A percentile compares a stretch with the other conserved stretches of the same genome.
Conservation (phyloP, 495 filamentous ascomycete genomes). For the Terfezia claveryi region DNA sequence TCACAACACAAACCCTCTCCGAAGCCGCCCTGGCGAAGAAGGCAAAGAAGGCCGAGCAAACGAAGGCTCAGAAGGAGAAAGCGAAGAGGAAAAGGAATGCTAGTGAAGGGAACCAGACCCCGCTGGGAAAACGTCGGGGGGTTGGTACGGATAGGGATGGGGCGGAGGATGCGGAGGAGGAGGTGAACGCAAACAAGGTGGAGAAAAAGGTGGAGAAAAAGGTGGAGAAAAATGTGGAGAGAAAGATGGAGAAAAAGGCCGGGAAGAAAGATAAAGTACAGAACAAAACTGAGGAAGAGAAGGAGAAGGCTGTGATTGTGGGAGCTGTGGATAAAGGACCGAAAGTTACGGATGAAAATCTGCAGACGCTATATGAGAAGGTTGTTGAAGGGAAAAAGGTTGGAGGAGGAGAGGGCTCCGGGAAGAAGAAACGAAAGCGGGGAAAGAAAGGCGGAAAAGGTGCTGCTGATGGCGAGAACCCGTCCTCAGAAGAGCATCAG, state of each 20-base stretch:
- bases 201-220: conserved; percentile 14
- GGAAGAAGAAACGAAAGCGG: background rate
- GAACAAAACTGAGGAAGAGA: conserved; percentile 19
- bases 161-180: conserved; percentile 9
- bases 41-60: conserved; percentile 13
- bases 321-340: conserved; percentile 18
- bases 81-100: conserved; percentile 25
- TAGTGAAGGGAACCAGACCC: conserved; percentile 13
- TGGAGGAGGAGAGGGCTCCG: background rate
- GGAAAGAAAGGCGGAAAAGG: conserved; percentile 8
- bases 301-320: conserved; percentile 4
- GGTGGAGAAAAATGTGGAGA: conserved; percentile 2
- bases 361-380: conserved; percentile 52
- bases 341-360: conserved; percentile 45
- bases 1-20: conserved; percentile 40
- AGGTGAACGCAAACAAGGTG: conserved; percentile 16
- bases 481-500: conserved; percentile 9
- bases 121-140: conserved; percentile 24
- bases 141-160: conserved; percentile 21
- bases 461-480: conserved; percentile 3
- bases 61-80: conserved; percentile 26
- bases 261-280: conserved; percentile 23
- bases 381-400: conserved; percentile 45
- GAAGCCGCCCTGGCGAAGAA: conserved; percentile 16
- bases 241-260: conserved; percentile 34